A percentile compares a stretch with the other conserved stretches of the same genome.
phyloP scores from a whole-genome alignment of 2,329 filamentous ascomycete species.

The Aspergillus pseudoterreus region DNA sequence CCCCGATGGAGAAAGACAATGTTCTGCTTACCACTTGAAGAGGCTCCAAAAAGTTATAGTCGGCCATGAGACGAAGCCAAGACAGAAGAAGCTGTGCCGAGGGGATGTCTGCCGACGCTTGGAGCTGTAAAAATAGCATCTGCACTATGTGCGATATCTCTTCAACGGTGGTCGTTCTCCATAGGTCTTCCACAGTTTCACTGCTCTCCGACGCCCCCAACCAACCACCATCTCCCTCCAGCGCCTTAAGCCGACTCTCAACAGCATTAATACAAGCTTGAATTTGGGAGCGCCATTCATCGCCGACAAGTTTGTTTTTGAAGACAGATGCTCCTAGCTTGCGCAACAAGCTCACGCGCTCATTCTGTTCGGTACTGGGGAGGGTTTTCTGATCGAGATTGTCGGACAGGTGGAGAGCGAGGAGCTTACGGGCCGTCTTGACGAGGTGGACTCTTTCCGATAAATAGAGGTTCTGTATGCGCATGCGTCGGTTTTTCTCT shows the following conservation, averaged over 20 bases:
- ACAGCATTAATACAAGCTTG: slow-evolving; percentile 34
- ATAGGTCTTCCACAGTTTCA: slow-evolving; percentile 58
- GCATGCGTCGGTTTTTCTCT: slow-evolving; percentile 58
- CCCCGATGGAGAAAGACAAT: slow-evolving; percentile 1
- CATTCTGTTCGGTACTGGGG: slow-evolving; percentile 7
- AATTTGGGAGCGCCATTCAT: slow-evolving; percentile 24
- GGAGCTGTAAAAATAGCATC: slow-evolving; percentile 67
- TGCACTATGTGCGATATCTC: slow-evolving; percentile 73
- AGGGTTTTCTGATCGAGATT: slow-evolving; percentile 11
- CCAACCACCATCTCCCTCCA: slow-evolving; percentile 43
- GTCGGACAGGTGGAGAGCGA: slow-evolving; percentile 30
- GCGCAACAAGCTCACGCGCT: slow-evolving; percentile 19
- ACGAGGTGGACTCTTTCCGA: slow-evolving; percentile 67
- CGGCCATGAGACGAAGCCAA: slow-evolving; percentile 73
- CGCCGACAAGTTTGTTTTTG: slow-evolving; percentile 22
- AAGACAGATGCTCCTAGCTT: slow-evolving; percentile 30
- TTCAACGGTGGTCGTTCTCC: slow-evolving; percentile 60
- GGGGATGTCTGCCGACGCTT: slow-evolving; percentile 56
- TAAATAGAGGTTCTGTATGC: slow-evolving; percentile 69
- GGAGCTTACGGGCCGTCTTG: slow-evolving; percentile 56
- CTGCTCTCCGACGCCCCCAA: slow-evolving; percentile 46
- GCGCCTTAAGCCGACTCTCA: slow-evolving; percentile 27
- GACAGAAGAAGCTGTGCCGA: slow-evolving; percentile 57
- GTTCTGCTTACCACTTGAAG: slow-evolving; percentile 53
- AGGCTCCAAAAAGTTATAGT: slow-evolving; percentile 65